Evolutionary conservation across 1,284 basidiomycete species (phyloP).

Genomic region (Irpex lacteus): DNA sequence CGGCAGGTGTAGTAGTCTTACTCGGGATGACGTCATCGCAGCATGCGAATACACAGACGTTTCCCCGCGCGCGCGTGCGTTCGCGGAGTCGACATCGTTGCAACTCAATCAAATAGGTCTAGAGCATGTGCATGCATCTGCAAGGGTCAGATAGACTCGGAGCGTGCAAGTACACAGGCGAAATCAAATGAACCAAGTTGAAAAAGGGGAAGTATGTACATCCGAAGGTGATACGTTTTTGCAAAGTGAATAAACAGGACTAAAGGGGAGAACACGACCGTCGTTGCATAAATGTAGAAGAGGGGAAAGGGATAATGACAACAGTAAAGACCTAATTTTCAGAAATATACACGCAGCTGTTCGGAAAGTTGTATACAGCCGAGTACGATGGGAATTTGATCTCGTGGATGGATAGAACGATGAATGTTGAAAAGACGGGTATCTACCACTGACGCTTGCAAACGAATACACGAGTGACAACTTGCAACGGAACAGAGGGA

Average conservation of each 20-base stretch:
- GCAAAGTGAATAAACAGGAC: not conserved
- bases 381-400: too few relatives aligned
- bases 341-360: not conserved
- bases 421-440: not conserved
- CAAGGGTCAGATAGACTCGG: not conserved
- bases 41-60: not conserved
- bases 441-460: constrained; percentile 2
- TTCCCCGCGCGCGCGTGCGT: not conserved
- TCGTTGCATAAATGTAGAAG: not conserved
- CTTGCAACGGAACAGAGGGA: constrained; percentile 3
- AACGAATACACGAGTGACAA: not conserved
- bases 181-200: not conserved
- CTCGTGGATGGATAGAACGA: too few relatives aligned
- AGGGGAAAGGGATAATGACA: not conserved
- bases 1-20: constrained; percentile 1
- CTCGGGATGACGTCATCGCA: constrained; percentile 11
- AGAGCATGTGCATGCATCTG: not conserved
- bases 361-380: not conserved
- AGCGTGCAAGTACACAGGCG: not conserved
- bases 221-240: not conserved
- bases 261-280: not conserved
- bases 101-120: not conserved
- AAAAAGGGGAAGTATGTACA: constrained; percentile 3
- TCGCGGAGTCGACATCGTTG: not conserved
- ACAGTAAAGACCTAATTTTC: not conserved